phyloP scores from a whole-genome alignment of 345 rosid genomes.

The Pistacia integerrima region DNA sequence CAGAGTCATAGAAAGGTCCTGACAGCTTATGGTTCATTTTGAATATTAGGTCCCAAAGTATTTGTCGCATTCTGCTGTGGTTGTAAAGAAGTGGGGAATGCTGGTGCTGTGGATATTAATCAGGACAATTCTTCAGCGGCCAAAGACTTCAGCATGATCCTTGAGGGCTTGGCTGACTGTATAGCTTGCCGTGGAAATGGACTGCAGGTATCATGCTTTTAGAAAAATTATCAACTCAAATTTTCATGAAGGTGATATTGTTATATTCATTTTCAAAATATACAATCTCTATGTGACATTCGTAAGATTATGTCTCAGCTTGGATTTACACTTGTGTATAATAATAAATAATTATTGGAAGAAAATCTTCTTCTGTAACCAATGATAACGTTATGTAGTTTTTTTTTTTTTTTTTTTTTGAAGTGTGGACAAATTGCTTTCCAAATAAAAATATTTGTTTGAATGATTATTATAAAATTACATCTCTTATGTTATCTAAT shows the following conservation, averaged over 20 bases:
- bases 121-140: conserved; percentile 22
- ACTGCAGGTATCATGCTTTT: conserved; percentile 37
- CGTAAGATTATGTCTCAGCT: neutral
- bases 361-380: neutral
- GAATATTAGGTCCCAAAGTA: conserved; percentile 62
- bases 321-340: neutral
- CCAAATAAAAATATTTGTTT: neutral
- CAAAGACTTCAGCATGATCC: conserved; percentile 42
- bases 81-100: conserved; percentile 32
- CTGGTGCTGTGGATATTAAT: conserved; percentile 35
- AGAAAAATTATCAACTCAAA: neutral
- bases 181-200: conserved; percentile 45
- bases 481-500: conserved; percentile 5
- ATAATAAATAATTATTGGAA: neutral
- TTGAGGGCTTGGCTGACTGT: conserved; percentile 78
- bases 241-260: neutral
- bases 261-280: neutral
- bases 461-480: neutral
- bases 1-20: neutral
- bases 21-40: conserved; percentile 21
- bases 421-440: neutral
- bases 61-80: conserved; percentile 53
- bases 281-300: neutral
- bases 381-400: neutral
- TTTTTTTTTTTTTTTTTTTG: neutral